phyloP scores from a whole-genome alignment of 768 basidiomycete genomes.

The Naganishia antarctica region DNA sequence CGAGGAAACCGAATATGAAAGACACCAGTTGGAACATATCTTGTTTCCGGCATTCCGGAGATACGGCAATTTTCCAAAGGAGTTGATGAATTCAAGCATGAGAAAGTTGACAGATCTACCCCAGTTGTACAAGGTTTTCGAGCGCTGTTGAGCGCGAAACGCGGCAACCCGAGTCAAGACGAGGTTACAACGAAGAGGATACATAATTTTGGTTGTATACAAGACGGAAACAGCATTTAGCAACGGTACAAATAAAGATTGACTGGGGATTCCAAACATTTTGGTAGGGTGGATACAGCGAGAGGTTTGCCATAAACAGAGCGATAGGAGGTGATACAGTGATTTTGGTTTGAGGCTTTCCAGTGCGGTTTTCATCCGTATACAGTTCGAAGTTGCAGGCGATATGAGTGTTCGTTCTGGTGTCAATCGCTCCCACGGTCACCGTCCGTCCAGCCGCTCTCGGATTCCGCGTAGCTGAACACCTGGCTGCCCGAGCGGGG shows the following conservation, averaged over 20 bases:
- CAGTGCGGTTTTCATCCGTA: too few species aligned
- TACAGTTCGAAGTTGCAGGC: too few species aligned
- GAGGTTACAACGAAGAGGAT: background rate
- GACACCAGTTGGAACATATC: conserved; percentile 87
- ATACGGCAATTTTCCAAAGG: conserved; percentile 65
- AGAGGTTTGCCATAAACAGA: too few species aligned
- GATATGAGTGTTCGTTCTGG: too few species aligned
- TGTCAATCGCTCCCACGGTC: background rate
- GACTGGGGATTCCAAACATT: too few species aligned
- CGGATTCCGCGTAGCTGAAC: background rate
- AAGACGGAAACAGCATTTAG: too few species aligned
- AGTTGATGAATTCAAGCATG: conserved; percentile 62
- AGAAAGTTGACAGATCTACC: conserved; percentile 84
- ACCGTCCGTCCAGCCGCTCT: conserved; percentile 11
- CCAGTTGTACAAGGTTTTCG: conserved; percentile 89
- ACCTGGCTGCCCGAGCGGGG: background rate
- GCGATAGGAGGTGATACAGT: too few species aligned
- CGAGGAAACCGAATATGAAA: conserved; percentile 50
- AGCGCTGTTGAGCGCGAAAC: conserved; percentile 65
- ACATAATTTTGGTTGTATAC: background rate
- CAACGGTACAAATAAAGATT: too few species aligned
- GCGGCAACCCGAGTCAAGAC: too few species aligned
- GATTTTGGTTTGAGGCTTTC: too few species aligned
- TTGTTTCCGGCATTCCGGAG: conserved; percentile 79
- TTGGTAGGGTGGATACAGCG: too few species aligned